Evolutionary conservation across 352 stramenopile genomes (phyloP).

Genomic region (Phytophthora europaea): DNA sequence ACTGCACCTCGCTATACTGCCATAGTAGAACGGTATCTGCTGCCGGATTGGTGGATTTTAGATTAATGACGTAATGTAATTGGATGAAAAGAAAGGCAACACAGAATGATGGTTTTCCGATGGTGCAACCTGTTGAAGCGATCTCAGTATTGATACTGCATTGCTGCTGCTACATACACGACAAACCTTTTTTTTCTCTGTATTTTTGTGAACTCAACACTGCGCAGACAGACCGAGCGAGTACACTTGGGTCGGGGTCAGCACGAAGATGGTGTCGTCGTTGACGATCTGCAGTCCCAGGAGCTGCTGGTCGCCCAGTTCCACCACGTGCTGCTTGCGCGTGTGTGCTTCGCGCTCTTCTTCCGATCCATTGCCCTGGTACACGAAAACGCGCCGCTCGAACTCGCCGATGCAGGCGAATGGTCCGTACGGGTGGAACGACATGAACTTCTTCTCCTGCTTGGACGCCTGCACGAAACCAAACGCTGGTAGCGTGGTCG

Average conservation of each 20-base stretch:
- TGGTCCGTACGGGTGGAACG: slow-evolving; percentile 53
- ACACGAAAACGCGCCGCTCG: slow-evolving; percentile 82
- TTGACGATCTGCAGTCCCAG: slow-evolving; percentile 65
- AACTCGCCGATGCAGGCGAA: slow-evolving; percentile 86
- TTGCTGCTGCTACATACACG: neutral
- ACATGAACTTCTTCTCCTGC: slow-evolving; percentile 89
- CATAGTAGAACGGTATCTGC: neutral
- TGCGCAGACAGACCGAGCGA: slow-evolving; percentile 36
- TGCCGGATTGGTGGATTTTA: slow-evolving; percentile 22
- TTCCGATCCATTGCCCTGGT: slow-evolving; percentile 49
- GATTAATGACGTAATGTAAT: neutral
- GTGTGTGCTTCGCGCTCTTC: slow-evolving; percentile 53
- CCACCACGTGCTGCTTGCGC: slow-evolving; percentile 74
- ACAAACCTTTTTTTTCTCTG: neutral
- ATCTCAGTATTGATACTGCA: neutral
- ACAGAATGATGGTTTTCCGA: slow-evolving; percentile 3
- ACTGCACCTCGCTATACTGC: slow-evolving; percentile 26
- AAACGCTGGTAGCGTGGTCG: slow-evolving; percentile 76
- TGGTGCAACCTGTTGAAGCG: slow-evolving; percentile 19
- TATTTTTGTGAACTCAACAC: neutral
- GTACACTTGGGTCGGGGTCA: slow-evolving; percentile 61
- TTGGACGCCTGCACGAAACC: slow-evolving; percentile 91
- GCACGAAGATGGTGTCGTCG: slow-evolving; percentile 57
- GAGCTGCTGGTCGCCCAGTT: slow-evolving; percentile 73
- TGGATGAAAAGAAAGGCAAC: slow-evolving; percentile 20